Conservation (phyloP, 768 basidiomycete species). For the Leccinellum rugosiceps region DNA sequence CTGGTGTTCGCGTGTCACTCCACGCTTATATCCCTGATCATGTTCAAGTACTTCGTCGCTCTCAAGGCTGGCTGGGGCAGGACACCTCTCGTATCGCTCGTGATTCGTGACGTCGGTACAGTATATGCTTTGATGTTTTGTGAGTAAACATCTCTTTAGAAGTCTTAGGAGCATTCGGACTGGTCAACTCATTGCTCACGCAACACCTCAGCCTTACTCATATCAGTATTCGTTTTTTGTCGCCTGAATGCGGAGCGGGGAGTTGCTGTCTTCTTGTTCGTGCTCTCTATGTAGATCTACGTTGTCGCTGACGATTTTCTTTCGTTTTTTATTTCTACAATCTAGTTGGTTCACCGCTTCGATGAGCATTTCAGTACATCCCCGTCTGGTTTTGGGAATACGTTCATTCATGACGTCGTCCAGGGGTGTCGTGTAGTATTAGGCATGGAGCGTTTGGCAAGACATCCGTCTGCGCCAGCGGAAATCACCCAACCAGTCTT, state of each 20-base stretch:
- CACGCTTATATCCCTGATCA: slow-evolving; percentile 12
- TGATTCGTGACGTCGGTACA: slow-evolving; percentile 16
- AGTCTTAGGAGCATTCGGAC: not conserved
- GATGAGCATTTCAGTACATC: slow-evolving; percentile 13
- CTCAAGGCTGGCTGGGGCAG: slow-evolving; percentile 16
- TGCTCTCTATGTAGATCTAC: not conserved
- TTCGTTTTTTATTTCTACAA: not conserved
- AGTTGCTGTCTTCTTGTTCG: slow-evolving; percentile 11
- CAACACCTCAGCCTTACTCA: not conserved
- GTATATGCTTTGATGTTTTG: slow-evolving; percentile 6
- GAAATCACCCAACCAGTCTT: not conserved
- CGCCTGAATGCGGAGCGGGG: not conserved
- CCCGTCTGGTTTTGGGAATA: not conserved
- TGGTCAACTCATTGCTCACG: not conserved
- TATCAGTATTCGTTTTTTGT: slow-evolving; percentile 1
- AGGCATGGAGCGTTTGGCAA: slow-evolving; percentile 22
- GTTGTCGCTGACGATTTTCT: slow-evolving; percentile 1
- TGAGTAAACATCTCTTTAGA: slow-evolving; percentile 4
- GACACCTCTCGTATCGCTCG: slow-evolving; percentile 18
- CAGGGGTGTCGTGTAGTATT: slow-evolving; percentile 28
- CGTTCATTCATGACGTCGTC: not conserved
- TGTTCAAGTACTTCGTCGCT: slow-evolving; percentile 17
- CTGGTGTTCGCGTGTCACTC: slow-evolving; percentile 6
- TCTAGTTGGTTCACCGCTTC: slow-evolving; percentile 15
- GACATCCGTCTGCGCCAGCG: not conserved